Evolutionary conservation across 2,329 filamentous ascomycete genomes (phyloP), one percentile per base, ranked within the genome.

Genomic region (Aspergillus sojae): DNA sequence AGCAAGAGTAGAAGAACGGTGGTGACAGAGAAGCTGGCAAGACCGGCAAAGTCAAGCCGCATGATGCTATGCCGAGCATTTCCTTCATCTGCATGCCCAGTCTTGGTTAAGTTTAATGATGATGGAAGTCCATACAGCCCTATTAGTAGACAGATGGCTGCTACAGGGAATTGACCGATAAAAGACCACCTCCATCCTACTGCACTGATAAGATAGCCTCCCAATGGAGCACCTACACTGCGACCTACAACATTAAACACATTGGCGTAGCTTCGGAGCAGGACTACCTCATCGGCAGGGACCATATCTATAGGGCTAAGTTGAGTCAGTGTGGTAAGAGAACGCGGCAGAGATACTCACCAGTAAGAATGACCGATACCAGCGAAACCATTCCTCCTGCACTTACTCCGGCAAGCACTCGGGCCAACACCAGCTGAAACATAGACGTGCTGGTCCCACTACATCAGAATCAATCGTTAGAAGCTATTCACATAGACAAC

Each of bases 171-270:
- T 73, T 89, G 87, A 5, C 82, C 81, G 0, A 85, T 70, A 68
- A 89, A 89, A 0, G 85, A 84, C 88, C 88, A 91, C 48, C 91
- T 81, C 90, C 90, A 93, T 34, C 91, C 91, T 1, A 93, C 76
- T 39, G 80, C 82, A 71, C 93, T 90, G 28, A 89, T 89, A 71
- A 93, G 86, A 58, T 88, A 82, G 1, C 90, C 90, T 16, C 90
- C 91, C 7, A 91, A 81, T 0, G 89, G 89, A 1, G 89, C 90
- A 3, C 91, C 91, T 2, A 87, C 73, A 43, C 79, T 80, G 28
- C 80, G 71, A 7, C 81, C 82, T 2, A 76, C 77, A 1, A 81
- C 82, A 26, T 77, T 73, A 19, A 79, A 72, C 5, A 82, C 70
- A 54, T 83, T 83, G 57, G 82, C 77, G 64, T 83, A 84, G 46